These are phyloP conservation scores for Phaeolepiota aurea DNA, from an alignment of 768 basidiomycete species.

Conservation along the genomic window DNA sequence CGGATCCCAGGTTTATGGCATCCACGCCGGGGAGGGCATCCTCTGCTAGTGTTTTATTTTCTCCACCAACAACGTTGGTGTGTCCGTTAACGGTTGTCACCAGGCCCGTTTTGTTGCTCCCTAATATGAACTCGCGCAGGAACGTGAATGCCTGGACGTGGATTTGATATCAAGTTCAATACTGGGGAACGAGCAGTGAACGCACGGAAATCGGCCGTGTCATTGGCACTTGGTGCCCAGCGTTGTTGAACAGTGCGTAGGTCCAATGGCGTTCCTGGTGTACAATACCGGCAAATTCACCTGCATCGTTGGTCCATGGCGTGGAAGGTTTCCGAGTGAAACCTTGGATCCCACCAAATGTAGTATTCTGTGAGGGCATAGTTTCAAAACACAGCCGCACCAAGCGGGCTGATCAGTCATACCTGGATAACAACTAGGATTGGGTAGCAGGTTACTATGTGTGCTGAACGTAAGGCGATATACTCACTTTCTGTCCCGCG, in stretches of 20 bases:
- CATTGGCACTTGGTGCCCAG: conserved; percentile 33
- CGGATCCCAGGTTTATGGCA: conserved; percentile 48
- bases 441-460: conserved; percentile 4
- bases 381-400: not conserved
- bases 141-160: conserved; percentile 58
- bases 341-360: conserved; percentile 70
- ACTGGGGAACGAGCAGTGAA: not conserved
- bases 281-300: conserved; percentile 56
- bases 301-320: conserved; percentile 53
- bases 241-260: conserved; percentile 32
- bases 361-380: conserved; percentile 47
- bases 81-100: conserved; percentile 27
- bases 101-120: conserved; percentile 50
- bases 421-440: conserved; percentile 50
- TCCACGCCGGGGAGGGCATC: conserved; percentile 45
- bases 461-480: not conserved
- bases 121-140: conserved; percentile 60
- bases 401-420: conserved; percentile 1
- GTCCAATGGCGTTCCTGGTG: conserved; percentile 71
- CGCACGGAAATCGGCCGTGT: conserved; percentile 29
- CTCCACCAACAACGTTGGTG: conserved; percentile 36
- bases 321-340: conserved; percentile 65
- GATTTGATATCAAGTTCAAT: too few species aligned
- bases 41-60: conserved; percentile 32
- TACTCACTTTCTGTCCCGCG: conserved; percentile 51